Conservation (phyloP, 2,329 filamentous ascomycete species). For the Tympanopsis confertula region DNA sequence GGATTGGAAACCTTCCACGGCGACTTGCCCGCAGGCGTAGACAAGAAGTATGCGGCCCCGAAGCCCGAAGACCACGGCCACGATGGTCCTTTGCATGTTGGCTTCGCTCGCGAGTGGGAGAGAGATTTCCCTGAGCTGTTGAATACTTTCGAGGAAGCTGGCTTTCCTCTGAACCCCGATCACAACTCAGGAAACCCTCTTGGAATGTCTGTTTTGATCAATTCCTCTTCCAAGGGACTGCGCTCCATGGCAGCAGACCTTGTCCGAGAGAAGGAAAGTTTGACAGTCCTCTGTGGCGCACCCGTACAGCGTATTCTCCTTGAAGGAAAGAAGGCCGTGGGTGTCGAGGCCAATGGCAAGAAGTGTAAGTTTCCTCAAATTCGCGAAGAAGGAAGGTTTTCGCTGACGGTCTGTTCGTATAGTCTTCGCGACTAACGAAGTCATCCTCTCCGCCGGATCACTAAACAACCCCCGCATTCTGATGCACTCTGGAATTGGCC, state of each 20-base stretch:
- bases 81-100: constrained; percentile 32
- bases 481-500: constrained; percentile 32
- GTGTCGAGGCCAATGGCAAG: constrained; percentile 27
- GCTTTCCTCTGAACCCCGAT: constrained; percentile 36
- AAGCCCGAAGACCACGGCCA: constrained; percentile 32
- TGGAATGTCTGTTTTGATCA: constrained; percentile 37
- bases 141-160: constrained; percentile 33
- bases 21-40: constrained; percentile 18
- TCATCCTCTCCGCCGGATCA: constrained; percentile 28
- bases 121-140: constrained; percentile 29
- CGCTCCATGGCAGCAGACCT: constrained; percentile 39
- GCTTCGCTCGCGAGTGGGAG: constrained; percentile 35
- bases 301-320: constrained; percentile 34
- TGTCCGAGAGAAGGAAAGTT: constrained; percentile 28
- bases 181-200: constrained; percentile 46
- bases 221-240: constrained; percentile 32
- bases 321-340: constrained; percentile 28
- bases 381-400: not conserved
- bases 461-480: constrained; percentile 28
- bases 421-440: constrained; percentile 23
- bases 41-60: constrained; percentile 33
- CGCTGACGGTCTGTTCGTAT: constrained; percentile 10
- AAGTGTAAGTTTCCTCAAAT: constrained; percentile 17
- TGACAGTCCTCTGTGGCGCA: constrained; percentile 36
- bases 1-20: constrained; percentile 40